Base-by-base conservation (phyloP, 805 yeast genomes). In the Ogataea corticis region DNA sequence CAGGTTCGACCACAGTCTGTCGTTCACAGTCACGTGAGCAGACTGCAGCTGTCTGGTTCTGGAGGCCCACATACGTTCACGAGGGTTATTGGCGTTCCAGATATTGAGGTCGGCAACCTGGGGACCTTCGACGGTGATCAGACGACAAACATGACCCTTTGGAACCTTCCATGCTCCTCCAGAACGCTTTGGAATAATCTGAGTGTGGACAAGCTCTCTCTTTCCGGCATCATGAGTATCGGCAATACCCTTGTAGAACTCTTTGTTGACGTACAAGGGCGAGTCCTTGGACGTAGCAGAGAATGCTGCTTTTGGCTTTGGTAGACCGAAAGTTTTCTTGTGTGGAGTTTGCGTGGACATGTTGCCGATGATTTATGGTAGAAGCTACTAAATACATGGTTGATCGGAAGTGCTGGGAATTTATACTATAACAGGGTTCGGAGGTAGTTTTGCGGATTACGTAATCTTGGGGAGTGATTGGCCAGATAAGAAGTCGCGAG, bases 91-190 rank as follows among this genome's bases (percentile, higher is more conserved):
- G 39, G 67, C 67, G 54, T 75, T 77, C 87, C 87, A 82, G 41
- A 79, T 75, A 63, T 82, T 82, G 62, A 82, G 73, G 57, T 82
- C 87, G 56, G 85, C 81, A 15, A 82, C 87, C 60, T 82, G 87
- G 2, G 88, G 84, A 4, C 87, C 87, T 54, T 82, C 81, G 2
- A 85, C 82, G 1, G 85, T 77, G 3, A 80, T 75, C 44, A 82
- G 68, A 32, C 87, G 68, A 48, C 83, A 79, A 25, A 82, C 73
- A 25, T 76, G 70, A 18, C 79, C 81, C 16, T 80, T 80, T 14
- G 83, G 82, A n/a, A 81, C 79, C 49, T 76, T 76, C 69, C 83
- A 79, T 0, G 86, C 84, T 38, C 74, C 68, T 3, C 83, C 88
- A 2, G 82, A 69, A 51, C 86, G 66, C 31, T 81, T 79, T 17